Evolutionary conservation across 495 filamentous ascomycete genomes (phyloP), one percentile per base, ranked within the genome.

Genomic region (Penicillium robsamsonii): DNA sequence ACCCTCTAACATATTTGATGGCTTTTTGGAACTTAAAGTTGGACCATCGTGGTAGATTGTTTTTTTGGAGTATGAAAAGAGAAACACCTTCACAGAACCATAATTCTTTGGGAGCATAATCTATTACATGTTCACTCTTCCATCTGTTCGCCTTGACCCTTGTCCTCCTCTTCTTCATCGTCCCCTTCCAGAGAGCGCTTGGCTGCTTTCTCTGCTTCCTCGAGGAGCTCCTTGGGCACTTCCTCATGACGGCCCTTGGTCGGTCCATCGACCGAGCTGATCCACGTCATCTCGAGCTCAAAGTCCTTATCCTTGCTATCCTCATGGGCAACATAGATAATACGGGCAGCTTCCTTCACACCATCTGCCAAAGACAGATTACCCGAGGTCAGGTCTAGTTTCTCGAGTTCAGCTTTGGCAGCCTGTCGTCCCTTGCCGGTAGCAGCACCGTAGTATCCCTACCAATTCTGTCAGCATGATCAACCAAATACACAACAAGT

Each of bases 271-370:
- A 83, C 64, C 20, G 81, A 83, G 72, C 90, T 95, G 62, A 97
- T 87, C 94, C 94, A 98, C 58, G 89, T 92, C 94, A 98, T 96
- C 79, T 98, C 94, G 33, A 98, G 78, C 81, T 98, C 95, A 62
- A 97, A 97, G 31, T 98, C 95, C 79, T 97, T 98, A 74, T 98
- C 94, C 70, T 89, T 89, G 81, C 90, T 96, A 67, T 98, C 94
- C 68, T 96, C 92, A 70, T 98, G 94, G 46, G 94, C 91, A 48
- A 96, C 84, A 71, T 96, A 92, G 72, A 98, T 96, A 64, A 98
- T 97, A 42, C 91, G 79, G 53, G 94, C 94, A 18, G 94, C 94
- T 77, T 97, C 91, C 79, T 96, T 97, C 60, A 97, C 91, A 30
- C 87, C 94, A 67, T 96, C 85, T 62, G 85, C 75, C 17, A 98